Evolutionary conservation across 2,329 filamentous ascomycete genomes (phyloP).

Genomic region (Teratosphaeria pseudoeucalypti): DNA sequence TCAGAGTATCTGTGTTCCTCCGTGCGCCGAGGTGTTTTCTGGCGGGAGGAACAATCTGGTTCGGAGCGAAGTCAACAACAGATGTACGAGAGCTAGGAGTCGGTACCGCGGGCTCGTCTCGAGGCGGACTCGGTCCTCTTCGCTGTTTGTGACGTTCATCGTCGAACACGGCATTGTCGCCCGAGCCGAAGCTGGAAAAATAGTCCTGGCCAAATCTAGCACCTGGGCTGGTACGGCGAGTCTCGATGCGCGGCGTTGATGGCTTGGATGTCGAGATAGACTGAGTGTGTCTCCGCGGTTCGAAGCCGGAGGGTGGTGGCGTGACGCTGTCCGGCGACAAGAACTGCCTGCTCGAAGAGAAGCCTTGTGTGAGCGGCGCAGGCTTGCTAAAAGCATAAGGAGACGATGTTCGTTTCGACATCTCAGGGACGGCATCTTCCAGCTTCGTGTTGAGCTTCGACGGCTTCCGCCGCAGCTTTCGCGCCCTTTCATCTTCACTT

Average conservation of each 20-base stretch:
- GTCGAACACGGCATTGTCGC: constrained; percentile 19
- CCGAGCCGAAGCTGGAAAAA: constrained; percentile 8
- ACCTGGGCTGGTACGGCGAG: constrained; percentile 12
- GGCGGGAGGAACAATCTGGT: constrained; percentile 7
- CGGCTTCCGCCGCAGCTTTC: constrained; percentile 18
- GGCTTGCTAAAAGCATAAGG: constrained; percentile 35
- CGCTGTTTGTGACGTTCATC: constrained; percentile 11
- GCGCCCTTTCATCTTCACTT: constrained; percentile 28
- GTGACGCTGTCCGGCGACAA: constrained; percentile 41
- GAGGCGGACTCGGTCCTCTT: background rate
- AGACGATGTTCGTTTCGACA: constrained; percentile 32
- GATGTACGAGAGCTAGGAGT: constrained; percentile 6
- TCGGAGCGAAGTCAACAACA: constrained; percentile 15
- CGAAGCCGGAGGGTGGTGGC: constrained; percentile 21
- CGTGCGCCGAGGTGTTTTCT: constrained; percentile 18
- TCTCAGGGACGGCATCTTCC: constrained; percentile 27
- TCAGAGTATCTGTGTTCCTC: constrained; percentile 19
- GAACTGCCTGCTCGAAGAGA: constrained; percentile 31
- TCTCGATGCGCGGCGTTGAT: constrained; percentile 17
- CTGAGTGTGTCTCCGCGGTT: constrained; percentile 1
- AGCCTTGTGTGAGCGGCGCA: constrained; percentile 21
- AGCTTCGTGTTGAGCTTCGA: constrained; percentile 25
- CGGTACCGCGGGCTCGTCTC: background rate
- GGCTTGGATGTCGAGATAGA: constrained; percentile 7
- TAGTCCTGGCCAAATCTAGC: constrained; percentile 16